Evolutionary conservation across 1,139 yeast genomes (phyloP).

Genomic region (Yamadazyma dushanensis): DNA sequence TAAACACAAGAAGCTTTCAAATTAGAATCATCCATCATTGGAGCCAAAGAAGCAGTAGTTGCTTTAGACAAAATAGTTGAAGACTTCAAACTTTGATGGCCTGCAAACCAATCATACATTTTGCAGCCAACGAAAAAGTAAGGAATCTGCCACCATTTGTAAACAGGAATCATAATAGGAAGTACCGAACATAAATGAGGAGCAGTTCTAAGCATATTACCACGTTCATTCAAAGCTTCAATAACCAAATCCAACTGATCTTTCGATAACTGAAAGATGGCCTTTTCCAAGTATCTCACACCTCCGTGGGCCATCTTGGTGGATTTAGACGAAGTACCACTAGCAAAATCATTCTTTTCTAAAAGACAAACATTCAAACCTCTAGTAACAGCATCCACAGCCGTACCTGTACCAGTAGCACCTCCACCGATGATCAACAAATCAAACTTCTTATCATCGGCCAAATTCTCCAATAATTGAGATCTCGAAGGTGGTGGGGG

Average conservation of each 20-base stretch:
- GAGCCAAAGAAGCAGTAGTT: constrained; percentile 75
- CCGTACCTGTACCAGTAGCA: constrained; percentile 93
- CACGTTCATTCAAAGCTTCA: constrained; percentile 92
- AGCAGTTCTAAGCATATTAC: constrained; percentile 85
- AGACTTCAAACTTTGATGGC: constrained; percentile 77
- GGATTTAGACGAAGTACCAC: constrained; percentile 93
- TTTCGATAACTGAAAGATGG: constrained; percentile 85
- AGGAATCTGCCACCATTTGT: constrained; percentile 95
- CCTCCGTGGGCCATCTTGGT: constrained; percentile 99
- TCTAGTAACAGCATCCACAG: constrained; percentile 87
- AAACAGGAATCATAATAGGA: constrained; percentile 94
- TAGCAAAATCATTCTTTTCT: constrained; percentile 86
- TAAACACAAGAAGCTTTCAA: constrained; percentile 90
- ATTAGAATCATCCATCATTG: constrained; percentile 78
- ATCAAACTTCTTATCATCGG: constrained; percentile 58
- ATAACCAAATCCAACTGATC: constrained; percentile 90
- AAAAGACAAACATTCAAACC: constrained; percentile 87
- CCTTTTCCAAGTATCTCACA: constrained; percentile 92
- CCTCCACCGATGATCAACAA: constrained; percentile 91
- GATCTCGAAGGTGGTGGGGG: constrained; percentile 40
- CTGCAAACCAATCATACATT: constrained; percentile 92
- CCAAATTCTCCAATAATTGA: constrained; percentile 33
- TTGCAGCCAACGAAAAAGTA: constrained; percentile 92
- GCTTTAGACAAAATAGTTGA: constrained; percentile 73
- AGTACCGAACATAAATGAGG: constrained; percentile 86